Percentiles rank a stretch among this genome's conserved stretches.
phyloP scores from a whole-genome alignment of 441 rosid species.

The Viola pubescens region DNA sequence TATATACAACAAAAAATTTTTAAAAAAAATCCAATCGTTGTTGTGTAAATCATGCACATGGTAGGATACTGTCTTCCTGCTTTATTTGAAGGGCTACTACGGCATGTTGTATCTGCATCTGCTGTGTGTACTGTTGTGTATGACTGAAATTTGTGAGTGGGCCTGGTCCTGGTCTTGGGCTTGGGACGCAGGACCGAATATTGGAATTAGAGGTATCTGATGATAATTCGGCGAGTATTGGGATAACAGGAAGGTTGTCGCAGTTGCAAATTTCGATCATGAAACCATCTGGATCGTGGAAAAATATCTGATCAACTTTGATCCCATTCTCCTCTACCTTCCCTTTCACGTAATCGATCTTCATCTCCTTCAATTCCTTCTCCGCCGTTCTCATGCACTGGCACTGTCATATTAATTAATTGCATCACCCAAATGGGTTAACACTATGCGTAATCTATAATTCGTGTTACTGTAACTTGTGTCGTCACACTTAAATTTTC shows the following conservation, averaged over 20 bases:
- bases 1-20: too few relatives aligned
- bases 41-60: too few relatives aligned
- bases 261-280: slow-evolving; percentile 93
- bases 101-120: slow-evolving; percentile 20
- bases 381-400: slow-evolving; percentile 76
- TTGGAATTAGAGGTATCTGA: slow-evolving; percentile 19
- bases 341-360: slow-evolving; percentile 40
- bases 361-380: slow-evolving; percentile 66
- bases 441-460: too few relatives aligned
- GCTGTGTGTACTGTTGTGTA: slow-evolving; percentile 22
- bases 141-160: slow-evolving; percentile 35
- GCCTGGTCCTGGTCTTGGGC: too few relatives aligned
- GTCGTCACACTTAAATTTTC: too few relatives aligned
- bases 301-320: slow-evolving; percentile 69
- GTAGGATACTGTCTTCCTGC: not conserved
- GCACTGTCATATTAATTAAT: slow-evolving; percentile 32
- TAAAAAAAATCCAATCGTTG: too few relatives aligned
- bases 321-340: slow-evolving; percentile 77
- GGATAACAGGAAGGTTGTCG: slow-evolving; percentile 65
- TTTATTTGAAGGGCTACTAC: not conserved
- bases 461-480: too few relatives aligned
- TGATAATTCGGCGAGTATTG: slow-evolving; percentile 23
- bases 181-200: slow-evolving; percentile 1
- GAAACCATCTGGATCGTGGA: slow-evolving; percentile 81
- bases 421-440: too few relatives aligned